Conservation (phyloP, 352 stramenopile genomes). For the Pythium scleroteichum region DNA sequence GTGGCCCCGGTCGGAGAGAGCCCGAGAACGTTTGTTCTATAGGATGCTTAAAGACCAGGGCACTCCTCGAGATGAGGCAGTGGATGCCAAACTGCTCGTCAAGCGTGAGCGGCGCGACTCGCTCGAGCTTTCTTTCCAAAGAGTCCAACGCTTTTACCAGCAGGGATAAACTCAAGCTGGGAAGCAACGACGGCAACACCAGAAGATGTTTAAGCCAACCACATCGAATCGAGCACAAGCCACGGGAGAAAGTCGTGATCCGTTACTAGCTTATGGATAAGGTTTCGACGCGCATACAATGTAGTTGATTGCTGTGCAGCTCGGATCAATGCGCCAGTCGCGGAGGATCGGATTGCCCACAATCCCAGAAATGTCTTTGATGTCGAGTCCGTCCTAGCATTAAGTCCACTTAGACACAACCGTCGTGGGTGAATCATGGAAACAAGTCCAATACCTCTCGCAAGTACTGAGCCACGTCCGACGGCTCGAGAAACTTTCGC, state of each 20-base stretch:
- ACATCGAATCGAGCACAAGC: no score
- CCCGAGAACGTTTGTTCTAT: constrained; percentile 59
- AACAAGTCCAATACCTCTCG: constrained; percentile 34
- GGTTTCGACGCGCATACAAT: constrained; percentile 78
- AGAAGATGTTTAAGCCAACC: no score
- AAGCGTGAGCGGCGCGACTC: constrained; percentile 54
- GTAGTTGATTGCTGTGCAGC: constrained; percentile 82
- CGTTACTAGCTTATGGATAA: no score
- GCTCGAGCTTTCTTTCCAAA: constrained; percentile 29
- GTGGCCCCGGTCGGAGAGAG: constrained; percentile 47
- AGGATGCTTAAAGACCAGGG: constrained; percentile 75
- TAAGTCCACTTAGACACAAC: background rate
- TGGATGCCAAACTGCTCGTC: constrained; percentile 38
- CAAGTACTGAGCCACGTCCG: constrained; percentile 60
- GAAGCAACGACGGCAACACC: no score
- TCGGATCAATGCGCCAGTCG: constrained; percentile 73
- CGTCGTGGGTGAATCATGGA: no score
- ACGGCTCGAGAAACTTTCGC: constrained; percentile 81
- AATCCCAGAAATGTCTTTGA: constrained; percentile 79
- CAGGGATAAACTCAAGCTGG: background rate
- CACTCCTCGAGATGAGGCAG: constrained; percentile 39
- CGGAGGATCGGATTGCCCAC: constrained; percentile 73
- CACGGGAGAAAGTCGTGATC: no score
- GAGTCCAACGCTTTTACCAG: constrained; percentile 25
- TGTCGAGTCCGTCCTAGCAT: constrained; percentile 41